Base-by-base conservation (phyloP, 2,329 filamentous ascomycete species). In the Penicillium hordei region DNA sequence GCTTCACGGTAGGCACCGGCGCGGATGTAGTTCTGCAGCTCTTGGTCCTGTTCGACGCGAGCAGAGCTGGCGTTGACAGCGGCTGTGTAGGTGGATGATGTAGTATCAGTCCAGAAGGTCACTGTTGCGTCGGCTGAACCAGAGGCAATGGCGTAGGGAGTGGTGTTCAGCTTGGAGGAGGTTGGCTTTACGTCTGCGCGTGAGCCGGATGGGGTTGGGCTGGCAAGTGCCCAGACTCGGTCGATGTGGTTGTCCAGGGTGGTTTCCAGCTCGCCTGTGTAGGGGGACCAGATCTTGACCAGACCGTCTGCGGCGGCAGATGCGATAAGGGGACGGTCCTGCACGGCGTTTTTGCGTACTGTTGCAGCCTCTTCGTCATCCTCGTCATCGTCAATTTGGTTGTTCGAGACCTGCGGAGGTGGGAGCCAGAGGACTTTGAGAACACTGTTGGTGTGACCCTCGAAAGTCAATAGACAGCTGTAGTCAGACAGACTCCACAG, bases 241-340 rank as follows among this genome's bases (percentile, higher is more conserved):
- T 99, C 94, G 67, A 92, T 92, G 74, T 99, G 94, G 76, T 97
- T 97, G 76, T 99, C 94, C 5, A 99, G 83, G 0, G 94, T 99
- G 63, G 89, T 89, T 65, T 93, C 91, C 3, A 87, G 82, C 74
- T 97, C 94, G 46, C 93, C 92, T 1, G 84, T 87, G 70, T 89
- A 89, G 13, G 90, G 89, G 66, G 96, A 91, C 94, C 94, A 99
- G 33, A 99, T 86, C 76, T 97, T 99, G 58, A 99, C 92, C 4
- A 99, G 83, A 2, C 94, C 94, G 74, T 99, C 95, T 58, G 92
- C 93, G 39, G 90, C 94, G 15, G 94, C 93, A 64, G 89, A 95
- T 34, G 90, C 91, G 57, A 97, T 66, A 13, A 78, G 67, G 12
- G 77, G 76, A 13, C 69, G 69, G 34, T 70, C 64, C 48, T 75